phyloP scores from a whole-genome alignment of 257 asterid genomes.

The Perilla frutescens region DNA sequence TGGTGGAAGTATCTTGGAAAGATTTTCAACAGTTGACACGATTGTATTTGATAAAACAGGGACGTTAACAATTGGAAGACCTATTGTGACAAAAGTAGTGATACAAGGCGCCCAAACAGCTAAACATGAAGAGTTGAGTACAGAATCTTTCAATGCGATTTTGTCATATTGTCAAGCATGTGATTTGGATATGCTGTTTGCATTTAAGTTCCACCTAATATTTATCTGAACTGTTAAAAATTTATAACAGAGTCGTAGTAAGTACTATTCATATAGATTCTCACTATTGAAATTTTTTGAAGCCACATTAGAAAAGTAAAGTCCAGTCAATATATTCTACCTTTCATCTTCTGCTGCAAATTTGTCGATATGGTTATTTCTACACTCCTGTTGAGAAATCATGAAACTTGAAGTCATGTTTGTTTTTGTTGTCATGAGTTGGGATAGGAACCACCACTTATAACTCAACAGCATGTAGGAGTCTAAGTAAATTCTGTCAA shows the following conservation, averaged over 20 bases:
- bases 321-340: conserved; percentile 20
- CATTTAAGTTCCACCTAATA: conserved; percentile 17
- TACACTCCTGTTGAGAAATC: conserved; percentile 15
- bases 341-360: conserved; percentile 20
- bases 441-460: neutral
- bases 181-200: conserved; percentile 19
- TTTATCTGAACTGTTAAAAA: conserved; percentile 21
- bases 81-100: conserved; percentile 81
- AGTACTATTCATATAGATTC: neutral
- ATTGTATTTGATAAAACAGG: conserved; percentile 98
- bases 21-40: conserved; percentile 76
- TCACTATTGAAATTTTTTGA: neutral
- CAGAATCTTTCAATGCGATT: conserved; percentile 25
- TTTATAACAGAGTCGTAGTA: conserved; percentile 14
- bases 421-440: neutral
- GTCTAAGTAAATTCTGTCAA: neutral
- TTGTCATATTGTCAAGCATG: conserved; percentile 27
- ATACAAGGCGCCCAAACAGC: conserved; percentile 47
- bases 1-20: conserved; percentile 94
- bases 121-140: conserved; percentile 66
- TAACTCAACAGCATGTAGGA: neutral
- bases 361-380: conserved; percentile 8
- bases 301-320: neutral
- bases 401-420: conserved; percentile 11
- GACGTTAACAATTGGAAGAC: conserved; percentile 89